Percentiles rank a stretch among this genome's conserved stretches.
phyloP scores from a whole-genome alignment of 768 basidiomycete species.

The Leccinum subgranulosum region DNA sequence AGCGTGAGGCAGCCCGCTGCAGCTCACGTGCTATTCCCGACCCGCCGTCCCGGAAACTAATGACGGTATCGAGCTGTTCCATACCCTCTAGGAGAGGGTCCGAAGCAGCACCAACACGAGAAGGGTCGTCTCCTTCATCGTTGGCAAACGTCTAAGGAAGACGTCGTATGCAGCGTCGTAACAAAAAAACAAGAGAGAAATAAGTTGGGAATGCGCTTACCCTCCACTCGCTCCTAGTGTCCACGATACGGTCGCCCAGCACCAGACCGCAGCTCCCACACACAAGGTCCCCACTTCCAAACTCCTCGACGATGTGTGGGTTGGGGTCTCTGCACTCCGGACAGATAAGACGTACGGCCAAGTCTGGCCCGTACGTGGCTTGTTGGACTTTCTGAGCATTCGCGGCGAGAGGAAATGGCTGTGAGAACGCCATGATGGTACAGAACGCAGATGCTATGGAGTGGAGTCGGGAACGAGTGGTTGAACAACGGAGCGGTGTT shows the following conservation, averaged over 20 bases:
- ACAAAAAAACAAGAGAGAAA: constrained; percentile 4
- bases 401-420: constrained; percentile 78
- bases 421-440: constrained; percentile 58
- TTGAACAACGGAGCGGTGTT: constrained; percentile 4
- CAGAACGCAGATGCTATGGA: constrained; percentile 14
- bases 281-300: constrained; percentile 95
- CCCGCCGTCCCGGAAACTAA: constrained; percentile 93
- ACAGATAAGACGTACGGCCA: constrained; percentile 87
- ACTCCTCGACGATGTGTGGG: constrained; percentile 96
- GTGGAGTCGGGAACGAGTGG: constrained; percentile 18
- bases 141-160: constrained; percentile 91
- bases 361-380: constrained; percentile 72
- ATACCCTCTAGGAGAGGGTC: constrained; percentile 93
- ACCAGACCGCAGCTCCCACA: constrained; percentile 93
- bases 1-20: constrained; percentile 71
- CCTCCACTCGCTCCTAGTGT: constrained; percentile 97
- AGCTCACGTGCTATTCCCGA: constrained; percentile 89
- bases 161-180: constrained; percentile 22
- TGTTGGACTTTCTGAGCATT: constrained; percentile 47
- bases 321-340: constrained; percentile 94
- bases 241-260: constrained; percentile 93
- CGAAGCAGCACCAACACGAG: constrained; percentile 96
- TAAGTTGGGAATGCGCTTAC: constrained; percentile 47
- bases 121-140: constrained; percentile 98
- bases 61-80: constrained; percentile 92